phyloP scores from a whole-genome alignment of 306 rosid species.

The Fragaria nilgerrensis region DNA sequence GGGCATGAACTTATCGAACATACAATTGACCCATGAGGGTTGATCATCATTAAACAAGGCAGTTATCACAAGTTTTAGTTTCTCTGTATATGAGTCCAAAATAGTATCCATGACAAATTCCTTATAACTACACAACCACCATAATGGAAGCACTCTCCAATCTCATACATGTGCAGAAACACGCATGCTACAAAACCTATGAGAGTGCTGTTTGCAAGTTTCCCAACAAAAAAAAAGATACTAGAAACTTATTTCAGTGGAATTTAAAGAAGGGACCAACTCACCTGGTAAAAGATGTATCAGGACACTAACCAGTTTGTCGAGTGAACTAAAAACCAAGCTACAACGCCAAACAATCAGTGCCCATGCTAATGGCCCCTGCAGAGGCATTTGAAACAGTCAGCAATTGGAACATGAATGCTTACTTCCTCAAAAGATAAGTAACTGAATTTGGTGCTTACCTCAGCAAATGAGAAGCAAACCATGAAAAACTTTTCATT shows the following conservation, averaged over 20 bases:
- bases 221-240: background rate
- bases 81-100: background rate
- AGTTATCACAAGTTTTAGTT: background rate
- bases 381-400: conserved; percentile 34
- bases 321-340: conserved; percentile 88
- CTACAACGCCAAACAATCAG: conserved; percentile 98
- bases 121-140: background rate
- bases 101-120: background rate
- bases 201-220: background rate
- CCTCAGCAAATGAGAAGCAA: conserved; percentile 98
- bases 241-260: background rate
- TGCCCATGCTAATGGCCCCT: conserved; percentile 99
- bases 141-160: background rate
- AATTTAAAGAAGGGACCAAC: conserved; percentile 17
- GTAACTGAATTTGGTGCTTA: conserved; percentile 28
- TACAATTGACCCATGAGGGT: conserved; percentile 16
- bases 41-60: background rate
- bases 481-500: conserved; percentile 90
- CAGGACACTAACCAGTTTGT: conserved; percentile 89
- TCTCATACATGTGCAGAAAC: background rate
- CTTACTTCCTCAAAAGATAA: conserved; percentile 21
- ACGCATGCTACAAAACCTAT: background rate
- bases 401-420: conserved; percentile 17
- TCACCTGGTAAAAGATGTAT: conserved; percentile 93
- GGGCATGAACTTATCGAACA: conserved; percentile 7